Percentiles rank a stretch among this genome's conserved stretches.
These are phyloP conservation scores for Candida schatavii DNA, from an alignment of 805 yeast genomes.

Conservation along the genomic window DNA sequence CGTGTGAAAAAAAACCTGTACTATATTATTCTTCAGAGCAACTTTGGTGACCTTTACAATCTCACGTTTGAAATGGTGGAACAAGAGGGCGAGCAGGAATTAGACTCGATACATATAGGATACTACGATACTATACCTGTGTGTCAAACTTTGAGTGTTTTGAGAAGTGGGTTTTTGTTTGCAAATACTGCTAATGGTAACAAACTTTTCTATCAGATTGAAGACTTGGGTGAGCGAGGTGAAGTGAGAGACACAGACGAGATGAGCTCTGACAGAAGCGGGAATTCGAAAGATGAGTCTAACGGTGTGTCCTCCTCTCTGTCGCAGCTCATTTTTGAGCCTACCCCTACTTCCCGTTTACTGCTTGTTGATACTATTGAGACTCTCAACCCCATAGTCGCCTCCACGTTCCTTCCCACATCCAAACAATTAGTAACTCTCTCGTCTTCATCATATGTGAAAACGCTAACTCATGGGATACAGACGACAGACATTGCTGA, in stretches of 20 bases:
- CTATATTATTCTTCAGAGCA: conserved; percentile 68
- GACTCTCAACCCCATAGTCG: conserved; percentile 51
- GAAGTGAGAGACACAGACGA: conserved; percentile 42
- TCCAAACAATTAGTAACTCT: conserved; percentile 23
- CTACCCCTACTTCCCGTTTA: conserved; percentile 39
- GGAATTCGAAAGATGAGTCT: conserved; percentile 3
- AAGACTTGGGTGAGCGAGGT: conserved; percentile 71
- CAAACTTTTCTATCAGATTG: conserved; percentile 74
- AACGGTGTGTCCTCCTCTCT: too few relatives aligned
- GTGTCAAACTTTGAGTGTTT: conserved; percentile 52
- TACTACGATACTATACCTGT: conserved; percentile 78
- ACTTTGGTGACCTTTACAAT: conserved; percentile 74
- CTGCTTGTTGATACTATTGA: conserved; percentile 52
- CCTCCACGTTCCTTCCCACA: conserved; percentile 18
- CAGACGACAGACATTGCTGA: conserved; percentile 62
- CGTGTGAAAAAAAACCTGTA: conserved; percentile 55
- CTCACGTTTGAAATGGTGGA: conserved; percentile 46
- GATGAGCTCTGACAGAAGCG: conserved; percentile 5
- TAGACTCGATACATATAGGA: conserved; percentile 45
- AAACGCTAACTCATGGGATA: conserved; percentile 54
- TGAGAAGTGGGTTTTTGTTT: conserved; percentile 74
- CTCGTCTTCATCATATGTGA: conserved; percentile 45
- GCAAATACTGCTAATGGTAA: conserved; percentile 63
- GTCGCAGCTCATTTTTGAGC: background rate
- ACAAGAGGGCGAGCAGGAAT: conserved; percentile 42